Evolutionary conservation across 1,284 basidiomycete genomes (phyloP).

Genomic region (Thelephora terrestris): DNA sequence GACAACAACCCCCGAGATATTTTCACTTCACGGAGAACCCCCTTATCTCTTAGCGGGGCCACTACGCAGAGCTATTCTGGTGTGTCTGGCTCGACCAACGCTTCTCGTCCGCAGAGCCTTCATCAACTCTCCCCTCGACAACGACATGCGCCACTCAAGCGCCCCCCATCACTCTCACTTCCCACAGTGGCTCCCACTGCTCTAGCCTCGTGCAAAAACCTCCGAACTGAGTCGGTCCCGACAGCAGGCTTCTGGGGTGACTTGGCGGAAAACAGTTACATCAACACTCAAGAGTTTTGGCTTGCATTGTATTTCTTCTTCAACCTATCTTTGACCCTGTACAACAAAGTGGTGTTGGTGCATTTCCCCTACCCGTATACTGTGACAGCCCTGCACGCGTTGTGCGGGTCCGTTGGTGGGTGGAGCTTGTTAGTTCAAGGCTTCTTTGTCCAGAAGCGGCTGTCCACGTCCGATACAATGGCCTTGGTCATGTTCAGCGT

Average conservation of each 20-base stretch:
- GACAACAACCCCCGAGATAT: too few relatives aligned
- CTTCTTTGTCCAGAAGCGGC: constrained; percentile 49
- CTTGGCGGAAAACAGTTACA: constrained; percentile 9
- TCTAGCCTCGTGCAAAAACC: background rate
- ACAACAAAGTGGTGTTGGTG: constrained; percentile 86
- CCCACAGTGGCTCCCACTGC: background rate
- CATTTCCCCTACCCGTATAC: constrained; percentile 91
- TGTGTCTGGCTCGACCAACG: too few relatives aligned
- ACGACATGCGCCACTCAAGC: background rate
- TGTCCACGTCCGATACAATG: constrained; percentile 46
- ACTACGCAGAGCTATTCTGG: too few relatives aligned
- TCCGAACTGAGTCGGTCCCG: background rate
- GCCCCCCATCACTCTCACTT: background rate
- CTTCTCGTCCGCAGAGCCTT: too few relatives aligned
- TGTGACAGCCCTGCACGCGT: constrained; percentile 75
- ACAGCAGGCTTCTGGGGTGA: background rate
- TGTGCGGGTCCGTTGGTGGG: constrained; percentile 81
- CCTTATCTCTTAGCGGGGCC: too few relatives aligned
- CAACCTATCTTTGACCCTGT: constrained; percentile 84
- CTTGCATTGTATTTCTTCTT: constrained; percentile 76
- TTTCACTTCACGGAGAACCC: too few relatives aligned
- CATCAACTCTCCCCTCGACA: background rate
- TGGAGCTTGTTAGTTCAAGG: constrained; percentile 51
- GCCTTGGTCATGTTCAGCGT: constrained; percentile 73
- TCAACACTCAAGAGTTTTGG: constrained; percentile 43